Percentiles rank a stretch among this genome's conserved stretches.
Conservation (phyloP, 139 green algal genomes). For the Gonium pectorale region DNA sequence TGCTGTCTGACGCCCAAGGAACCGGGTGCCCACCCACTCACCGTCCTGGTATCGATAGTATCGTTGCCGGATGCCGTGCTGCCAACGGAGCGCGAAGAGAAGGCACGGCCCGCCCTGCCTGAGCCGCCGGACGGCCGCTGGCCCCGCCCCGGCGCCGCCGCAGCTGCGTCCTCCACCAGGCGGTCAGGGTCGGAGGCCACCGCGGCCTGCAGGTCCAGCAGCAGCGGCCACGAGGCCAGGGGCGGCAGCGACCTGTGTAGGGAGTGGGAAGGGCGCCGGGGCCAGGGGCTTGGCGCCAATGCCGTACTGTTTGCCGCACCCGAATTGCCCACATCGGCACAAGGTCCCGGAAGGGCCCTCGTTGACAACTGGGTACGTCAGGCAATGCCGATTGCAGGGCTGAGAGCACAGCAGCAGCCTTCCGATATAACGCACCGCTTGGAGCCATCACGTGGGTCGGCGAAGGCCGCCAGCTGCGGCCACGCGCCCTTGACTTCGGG, state of each 20-base stretch:
- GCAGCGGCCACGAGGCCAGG: slow-evolving; percentile 11
- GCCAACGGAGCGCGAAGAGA: too few species aligned
- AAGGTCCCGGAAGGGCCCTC: too few species aligned
- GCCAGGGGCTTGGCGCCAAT: too few species aligned
- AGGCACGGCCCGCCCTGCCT: background rate
- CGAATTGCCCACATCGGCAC: too few species aligned
- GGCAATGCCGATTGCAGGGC: too few species aligned
- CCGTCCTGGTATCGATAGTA: background rate
- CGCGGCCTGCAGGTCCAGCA: slow-evolving; percentile 26
- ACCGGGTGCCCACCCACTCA: too few species aligned
- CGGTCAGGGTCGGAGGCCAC: background rate
- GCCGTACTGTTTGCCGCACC: too few species aligned
- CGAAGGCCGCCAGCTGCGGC: slow-evolving; percentile 20
- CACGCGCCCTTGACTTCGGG: slow-evolving; percentile 9
- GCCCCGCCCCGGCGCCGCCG: background rate
- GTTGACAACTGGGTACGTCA: too few species aligned
- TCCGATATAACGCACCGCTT: slow-evolving; percentile 4
- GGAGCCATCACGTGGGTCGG: slow-evolving; percentile 4
- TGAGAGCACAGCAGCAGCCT: too few species aligned
- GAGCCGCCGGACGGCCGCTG: background rate
- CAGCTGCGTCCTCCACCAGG: slow-evolving; percentile 10
- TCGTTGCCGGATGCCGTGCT: too few species aligned
- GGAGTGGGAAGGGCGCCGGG: too few species aligned
- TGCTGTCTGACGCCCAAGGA: too few species aligned
- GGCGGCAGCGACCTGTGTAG: background rate